phyloP scores from a whole-genome alignment of 441 rosid genomes.

The Pelargonium exstipulatum region DNA sequence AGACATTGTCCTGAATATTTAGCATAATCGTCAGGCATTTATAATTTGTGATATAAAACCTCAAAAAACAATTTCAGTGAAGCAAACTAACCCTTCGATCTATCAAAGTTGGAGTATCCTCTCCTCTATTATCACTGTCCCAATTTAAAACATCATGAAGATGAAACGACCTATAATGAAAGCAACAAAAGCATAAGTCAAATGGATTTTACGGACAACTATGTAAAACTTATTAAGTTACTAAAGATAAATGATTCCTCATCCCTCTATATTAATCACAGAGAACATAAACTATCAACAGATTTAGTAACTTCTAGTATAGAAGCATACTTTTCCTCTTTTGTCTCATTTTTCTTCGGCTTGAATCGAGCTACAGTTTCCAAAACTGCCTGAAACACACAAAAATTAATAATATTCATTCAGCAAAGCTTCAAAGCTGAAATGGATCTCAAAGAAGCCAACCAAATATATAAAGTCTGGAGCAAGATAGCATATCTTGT shows the following conservation, averaged over 20 bases:
- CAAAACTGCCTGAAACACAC: constrained; percentile 57
- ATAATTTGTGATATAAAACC: not conserved
- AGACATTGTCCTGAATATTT: constrained; percentile 26
- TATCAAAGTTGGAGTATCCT: constrained; percentile 29
- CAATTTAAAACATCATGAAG: constrained; percentile 27
- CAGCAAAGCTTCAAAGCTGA: constrained; percentile 18
- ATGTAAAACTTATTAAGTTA: not conserved
- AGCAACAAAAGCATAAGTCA: not conserved
- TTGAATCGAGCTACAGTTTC: constrained; percentile 81
- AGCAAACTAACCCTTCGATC: constrained; percentile 24
- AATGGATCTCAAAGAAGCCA: constrained; percentile 4
- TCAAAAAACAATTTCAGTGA: not conserved
- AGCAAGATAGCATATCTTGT: not conserved
- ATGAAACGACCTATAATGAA: constrained; percentile 23
- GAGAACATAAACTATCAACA: not conserved
- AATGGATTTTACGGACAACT: not conserved
- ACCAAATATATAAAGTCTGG: not conserved
- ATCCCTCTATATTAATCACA: not conserved
- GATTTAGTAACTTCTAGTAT: not conserved
- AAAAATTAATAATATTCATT: constrained; percentile 15
- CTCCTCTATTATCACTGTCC: constrained; percentile 26
- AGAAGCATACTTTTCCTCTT: constrained; percentile 60
- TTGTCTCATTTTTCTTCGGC: constrained; percentile 70
- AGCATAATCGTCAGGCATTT: not conserved
- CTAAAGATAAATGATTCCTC: not conserved